Evolutionary conservation across 768 basidiomycete species (phyloP).

Genomic region (Amanita molliuscula): DNA sequence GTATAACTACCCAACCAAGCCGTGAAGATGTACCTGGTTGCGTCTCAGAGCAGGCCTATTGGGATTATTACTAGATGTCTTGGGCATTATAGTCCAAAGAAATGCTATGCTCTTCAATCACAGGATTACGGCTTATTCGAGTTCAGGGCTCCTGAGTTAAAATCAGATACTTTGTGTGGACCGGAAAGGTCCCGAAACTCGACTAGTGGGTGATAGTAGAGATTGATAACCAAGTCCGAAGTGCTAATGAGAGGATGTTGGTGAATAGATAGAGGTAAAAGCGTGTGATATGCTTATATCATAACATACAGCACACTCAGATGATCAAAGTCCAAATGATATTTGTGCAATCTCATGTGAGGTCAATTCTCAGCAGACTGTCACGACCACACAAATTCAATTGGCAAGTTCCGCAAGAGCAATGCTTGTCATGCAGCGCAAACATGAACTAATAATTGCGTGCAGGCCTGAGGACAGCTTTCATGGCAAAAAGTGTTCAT

Average conservation of each 20-base stretch:
- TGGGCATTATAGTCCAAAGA: slow-evolving; percentile 46
- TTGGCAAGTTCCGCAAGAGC: too few relatives aligned
- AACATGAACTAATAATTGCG: too few relatives aligned
- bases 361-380: too few relatives aligned
- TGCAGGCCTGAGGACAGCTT: too few relatives aligned
- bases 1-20: background rate
- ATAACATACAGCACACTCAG: background rate
- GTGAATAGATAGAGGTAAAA: background rate
- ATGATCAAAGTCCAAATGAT: background rate
- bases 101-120: background rate
- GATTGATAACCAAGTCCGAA: background rate
- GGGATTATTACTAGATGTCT: slow-evolving; percentile 34
- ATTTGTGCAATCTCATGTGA: background rate
- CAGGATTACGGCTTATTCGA: background rate
- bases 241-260: background rate
- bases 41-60: slow-evolving; percentile 61
- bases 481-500: background rate
- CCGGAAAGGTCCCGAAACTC: background rate
- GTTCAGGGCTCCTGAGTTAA: background rate
- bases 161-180: background rate
- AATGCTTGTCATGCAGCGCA: too few relatives aligned
- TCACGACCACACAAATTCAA: too few relatives aligned
- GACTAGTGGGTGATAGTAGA: background rate
- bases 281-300: background rate
- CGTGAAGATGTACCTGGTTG: slow-evolving; percentile 47